phyloP scores from a whole-genome alignment of 805 yeast genomes.

The Yarrowia porcina region DNA sequence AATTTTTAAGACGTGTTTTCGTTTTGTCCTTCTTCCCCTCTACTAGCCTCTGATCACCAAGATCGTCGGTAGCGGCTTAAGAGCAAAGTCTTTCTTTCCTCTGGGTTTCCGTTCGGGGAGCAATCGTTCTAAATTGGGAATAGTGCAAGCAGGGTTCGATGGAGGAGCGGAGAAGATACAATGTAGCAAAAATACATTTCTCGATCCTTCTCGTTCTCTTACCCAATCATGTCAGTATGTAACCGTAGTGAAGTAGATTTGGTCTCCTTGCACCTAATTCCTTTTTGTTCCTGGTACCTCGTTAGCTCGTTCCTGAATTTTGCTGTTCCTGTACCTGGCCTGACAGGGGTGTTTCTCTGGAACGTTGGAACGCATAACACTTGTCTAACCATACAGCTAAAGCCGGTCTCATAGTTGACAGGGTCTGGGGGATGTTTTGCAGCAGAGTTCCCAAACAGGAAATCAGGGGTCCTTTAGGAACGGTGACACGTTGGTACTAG shows the following conservation, averaged over 20 bases:
- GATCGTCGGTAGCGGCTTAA: slow-evolving; percentile 17
- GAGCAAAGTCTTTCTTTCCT: background rate
- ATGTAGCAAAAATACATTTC: too few relatives aligned
- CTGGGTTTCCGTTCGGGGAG: slow-evolving; percentile 7
- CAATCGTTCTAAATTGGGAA: slow-evolving; percentile 16
- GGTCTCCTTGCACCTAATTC: too few relatives aligned
- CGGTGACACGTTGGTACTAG: background rate
- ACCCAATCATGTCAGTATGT: too few relatives aligned
- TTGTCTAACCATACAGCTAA: too few relatives aligned
- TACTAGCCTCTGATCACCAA: slow-evolving; percentile 10
- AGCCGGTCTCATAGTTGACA: slow-evolving; percentile 16
- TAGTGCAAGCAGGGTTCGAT: background rate
- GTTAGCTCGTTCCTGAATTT: too few relatives aligned
- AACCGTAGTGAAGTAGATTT: too few relatives aligned
- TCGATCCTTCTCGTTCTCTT: too few relatives aligned
- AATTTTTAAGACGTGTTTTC: too few relatives aligned
- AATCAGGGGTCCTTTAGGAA: background rate
- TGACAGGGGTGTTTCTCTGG: slow-evolving; percentile 18
- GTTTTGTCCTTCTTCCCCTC: too few relatives aligned
- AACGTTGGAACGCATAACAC: too few relatives aligned
- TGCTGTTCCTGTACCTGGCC: background rate
- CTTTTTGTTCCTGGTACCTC: too few relatives aligned
- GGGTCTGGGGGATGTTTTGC: slow-evolving; percentile 1
- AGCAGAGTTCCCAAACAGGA: background rate
- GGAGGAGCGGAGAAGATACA: too few relatives aligned